phyloP scores from a whole-genome alignment of 352 stramenopile genomes.

The Phytophthora constricta region DNA sequence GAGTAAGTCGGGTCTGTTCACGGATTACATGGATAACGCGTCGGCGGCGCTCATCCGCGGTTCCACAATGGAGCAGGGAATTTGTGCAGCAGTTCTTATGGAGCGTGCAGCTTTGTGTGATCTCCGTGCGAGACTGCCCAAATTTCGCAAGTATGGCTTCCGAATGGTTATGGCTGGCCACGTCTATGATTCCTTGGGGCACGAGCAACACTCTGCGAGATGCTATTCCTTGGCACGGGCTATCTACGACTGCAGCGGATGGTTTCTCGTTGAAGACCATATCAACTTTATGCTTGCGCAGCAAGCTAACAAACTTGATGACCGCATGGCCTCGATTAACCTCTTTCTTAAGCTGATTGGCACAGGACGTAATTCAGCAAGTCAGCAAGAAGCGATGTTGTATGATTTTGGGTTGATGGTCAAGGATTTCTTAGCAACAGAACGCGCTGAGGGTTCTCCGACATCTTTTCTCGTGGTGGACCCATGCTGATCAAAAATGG shows the following conservation, averaged over 20 bases:
- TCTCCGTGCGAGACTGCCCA: slow-evolving; percentile 66
- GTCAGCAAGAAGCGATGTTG: slow-evolving; percentile 82
- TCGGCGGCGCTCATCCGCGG: slow-evolving; percentile 83
- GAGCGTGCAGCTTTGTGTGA: slow-evolving; percentile 83
- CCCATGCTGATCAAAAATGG: slow-evolving; percentile 37
- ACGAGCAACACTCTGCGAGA: slow-evolving; percentile 77
- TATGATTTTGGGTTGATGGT: slow-evolving; percentile 87
- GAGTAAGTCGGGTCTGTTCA: slow-evolving; percentile 78
- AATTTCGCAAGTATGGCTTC: slow-evolving; percentile 90
- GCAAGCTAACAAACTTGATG: slow-evolving; percentile 77
- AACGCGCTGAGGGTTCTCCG: slow-evolving; percentile 22
- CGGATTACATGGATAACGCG: slow-evolving; percentile 88
- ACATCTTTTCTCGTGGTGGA: slow-evolving; percentile 30
- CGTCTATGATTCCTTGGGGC: slow-evolving; percentile 77
- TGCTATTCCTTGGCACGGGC: slow-evolving; percentile 81
- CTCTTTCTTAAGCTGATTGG: slow-evolving; percentile 88
- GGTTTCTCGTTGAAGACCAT: slow-evolving; percentile 89
- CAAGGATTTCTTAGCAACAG: slow-evolving; percentile 74
- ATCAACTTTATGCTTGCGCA: slow-evolving; percentile 89
- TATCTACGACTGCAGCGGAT: slow-evolving; percentile 83
- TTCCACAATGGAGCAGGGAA: slow-evolving; percentile 85
- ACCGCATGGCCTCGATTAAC: slow-evolving; percentile 85
- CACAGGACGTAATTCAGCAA: slow-evolving; percentile 80
- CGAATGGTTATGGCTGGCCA: slow-evolving; percentile 91
- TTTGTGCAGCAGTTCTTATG: slow-evolving; percentile 86